Percentiles rank a stretch among this genome's conserved stretches.
These are phyloP conservation scores for Monosporozyma aquatica DNA, from an alignment of 805 yeast species.

Conservation along the genomic window DNA sequence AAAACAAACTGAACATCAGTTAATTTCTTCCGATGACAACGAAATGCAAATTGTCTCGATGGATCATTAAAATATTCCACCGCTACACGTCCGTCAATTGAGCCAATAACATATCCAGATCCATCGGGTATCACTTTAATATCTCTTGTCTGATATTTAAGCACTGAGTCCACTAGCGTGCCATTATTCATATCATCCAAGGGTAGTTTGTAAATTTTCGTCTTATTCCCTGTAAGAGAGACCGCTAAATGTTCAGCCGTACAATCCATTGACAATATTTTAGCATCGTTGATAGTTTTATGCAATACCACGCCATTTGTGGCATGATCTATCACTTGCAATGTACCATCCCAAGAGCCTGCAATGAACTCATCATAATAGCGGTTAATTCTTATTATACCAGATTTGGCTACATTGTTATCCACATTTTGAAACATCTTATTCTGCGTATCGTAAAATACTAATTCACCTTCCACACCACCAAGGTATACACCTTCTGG, in stretches of 20 bases:
- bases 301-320: conserved; percentile 10
- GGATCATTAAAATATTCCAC: conserved; percentile 54
- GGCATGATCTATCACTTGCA: conserved; percentile 41
- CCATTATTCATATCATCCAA: conserved; percentile 2
- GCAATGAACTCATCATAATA: conserved; percentile 31
- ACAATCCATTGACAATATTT: conserved; percentile 51
- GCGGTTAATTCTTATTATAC: conserved; percentile 29
- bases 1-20: conserved; percentile 50
- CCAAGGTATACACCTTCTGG: conserved; percentile 35
- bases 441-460: conserved; percentile 44
- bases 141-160: conserved; percentile 55
- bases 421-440: conserved; percentile 19
- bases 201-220: conserved; percentile 27
- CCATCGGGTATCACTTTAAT: conserved; percentile 44
- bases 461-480: conserved; percentile 45
- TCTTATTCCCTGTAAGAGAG: conserved; percentile 43
- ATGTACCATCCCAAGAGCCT: conserved; percentile 54
- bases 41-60: conserved; percentile 57
- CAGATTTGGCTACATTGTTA: conserved; percentile 32
- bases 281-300: conserved; percentile 8
- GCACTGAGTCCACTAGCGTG: conserved; percentile 41
- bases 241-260: conserved; percentile 39
- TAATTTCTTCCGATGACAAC: conserved; percentile 56
- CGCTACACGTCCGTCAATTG: conserved; percentile 77
- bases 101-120: conserved; percentile 55